Percentiles rank a stretch among this genome's conserved stretches.
phyloP scores from a whole-genome alignment of 1,139 yeast species.

The Geotrichum siamense region DNA sequence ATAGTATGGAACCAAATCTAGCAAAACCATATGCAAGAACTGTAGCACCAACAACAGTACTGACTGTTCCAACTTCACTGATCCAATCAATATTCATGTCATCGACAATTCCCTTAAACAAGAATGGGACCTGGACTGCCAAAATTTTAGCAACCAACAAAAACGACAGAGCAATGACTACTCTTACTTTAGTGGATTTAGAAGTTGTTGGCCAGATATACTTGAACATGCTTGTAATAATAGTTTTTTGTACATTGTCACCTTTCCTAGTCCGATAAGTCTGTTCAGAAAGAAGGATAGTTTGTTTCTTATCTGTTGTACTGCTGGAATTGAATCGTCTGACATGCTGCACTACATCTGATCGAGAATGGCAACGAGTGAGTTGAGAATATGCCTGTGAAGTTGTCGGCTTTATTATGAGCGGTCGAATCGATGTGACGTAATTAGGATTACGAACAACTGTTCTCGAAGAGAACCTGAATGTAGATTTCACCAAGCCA shows the following conservation, averaged over 20 bases:
- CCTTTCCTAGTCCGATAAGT: constrained; percentile 9
- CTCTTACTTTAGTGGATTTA: constrained; percentile 63
- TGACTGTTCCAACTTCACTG: constrained; percentile 49
- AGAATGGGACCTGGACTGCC: constrained; percentile 94
- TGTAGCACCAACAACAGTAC: constrained; percentile 56
- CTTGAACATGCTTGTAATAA: constrained; percentile 40
- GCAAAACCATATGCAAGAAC: constrained; percentile 90
- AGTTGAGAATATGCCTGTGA: background rate
- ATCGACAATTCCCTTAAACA: constrained; percentile 82
- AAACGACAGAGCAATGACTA: constrained; percentile 61
- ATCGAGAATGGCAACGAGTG: background rate
- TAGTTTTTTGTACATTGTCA: constrained; percentile 23
- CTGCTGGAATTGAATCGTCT: constrained; percentile 11
- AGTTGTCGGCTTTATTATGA: background rate
- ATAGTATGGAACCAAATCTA: constrained; percentile 88
- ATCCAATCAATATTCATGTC: constrained; percentile 90
- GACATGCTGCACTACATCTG: too few relatives aligned
- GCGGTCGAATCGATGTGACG: background rate
- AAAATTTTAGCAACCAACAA: constrained; percentile 73
- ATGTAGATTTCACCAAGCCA: background rate
- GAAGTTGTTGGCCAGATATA: constrained; percentile 88
- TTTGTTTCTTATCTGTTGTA: constrained; percentile 14
- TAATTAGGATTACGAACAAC: background rate
- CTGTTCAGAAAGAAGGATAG: constrained; percentile 13
- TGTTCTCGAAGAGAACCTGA: background rate